Base-by-base conservation (phyloP, 2,329 filamentous ascomycete species). In the Lachnellula subtilissima region DNA sequence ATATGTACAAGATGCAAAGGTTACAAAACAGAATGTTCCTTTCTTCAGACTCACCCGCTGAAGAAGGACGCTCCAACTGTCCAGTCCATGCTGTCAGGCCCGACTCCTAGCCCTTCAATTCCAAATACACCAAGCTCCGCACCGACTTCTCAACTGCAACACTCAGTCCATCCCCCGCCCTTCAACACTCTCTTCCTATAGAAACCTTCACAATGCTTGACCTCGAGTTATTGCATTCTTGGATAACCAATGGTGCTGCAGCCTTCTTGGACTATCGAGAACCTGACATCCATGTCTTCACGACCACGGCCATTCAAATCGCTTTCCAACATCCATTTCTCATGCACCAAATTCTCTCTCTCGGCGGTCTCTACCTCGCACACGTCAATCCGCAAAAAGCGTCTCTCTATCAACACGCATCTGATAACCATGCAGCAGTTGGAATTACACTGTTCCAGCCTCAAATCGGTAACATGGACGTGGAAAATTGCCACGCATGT, bases 391-490 rank as follows among this genome's bases (percentile, higher is more conserved):
- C 69, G 5, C 19, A 39, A 42, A 56, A 40, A 58, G 63, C 37
- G 49, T 52, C 19, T 48, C 57, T 28, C 48, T 67, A 57, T 67
- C 67, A 48, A 54, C 61, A 54, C 58, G 67, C 56, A 60, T 72
- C 56, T 62, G 72, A 39, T 22, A 67, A 66, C 1, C 67, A 70
- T 22, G 58, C 70, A 17, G 67, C 69, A 36, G 66, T 59, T 17
- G 67, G 63, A 28, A 60, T 73, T 3, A 58, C 61, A 12, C 52
- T 66, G 6, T 73, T 71, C 56, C 70, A 70, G 53, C 60, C 65
- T 15, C 60, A 66, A 52, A 58, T 86, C 78, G 40, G 80, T 78
- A 32, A 73, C 72, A 65, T 74, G 70, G 56, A 66, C 65, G 15
- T 70, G 67, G 59, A 72, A 56, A 67, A 70, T 46, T 69, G 63